A percentile compares a stretch with the other conserved stretches of the same genome.
Conservation (phyloP, 2,329 filamentous ascomycete genomes). For the Thielaviopsis euricoi region DNA sequence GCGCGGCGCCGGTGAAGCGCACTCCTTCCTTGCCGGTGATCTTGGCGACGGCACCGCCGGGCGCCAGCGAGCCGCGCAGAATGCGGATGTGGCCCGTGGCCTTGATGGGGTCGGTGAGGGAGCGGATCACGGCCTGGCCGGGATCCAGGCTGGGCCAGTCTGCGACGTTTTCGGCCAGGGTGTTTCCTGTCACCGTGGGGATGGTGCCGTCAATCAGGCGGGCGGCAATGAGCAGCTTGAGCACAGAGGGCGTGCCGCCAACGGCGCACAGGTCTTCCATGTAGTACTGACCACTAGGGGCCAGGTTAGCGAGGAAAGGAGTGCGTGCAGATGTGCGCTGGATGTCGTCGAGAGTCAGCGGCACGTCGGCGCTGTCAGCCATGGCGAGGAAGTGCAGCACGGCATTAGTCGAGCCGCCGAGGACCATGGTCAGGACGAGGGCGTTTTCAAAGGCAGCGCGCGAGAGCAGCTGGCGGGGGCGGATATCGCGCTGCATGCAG, state of each 20-base stretch:
- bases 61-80: conserved; percentile 68
- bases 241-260: conserved; percentile 70
- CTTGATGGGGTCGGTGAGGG: conserved; percentile 73
- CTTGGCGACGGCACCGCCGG: conserved; percentile 76
- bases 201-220: conserved; percentile 66
- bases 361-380: conserved; percentile 63
- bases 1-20: conserved; percentile 61
- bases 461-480: conserved; percentile 63
- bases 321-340: conserved; percentile 64
- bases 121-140: conserved; percentile 72
- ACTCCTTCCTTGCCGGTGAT: conserved; percentile 92
- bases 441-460: conserved; percentile 70
- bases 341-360: conserved; percentile 75
- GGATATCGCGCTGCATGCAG: conserved; percentile 59
- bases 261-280: conserved; percentile 76
- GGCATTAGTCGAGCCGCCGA: conserved; percentile 72
- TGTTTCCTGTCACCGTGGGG: conserved; percentile 78
- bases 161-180: conserved; percentile 69
- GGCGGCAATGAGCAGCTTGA: conserved; percentile 74
- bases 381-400: conserved; percentile 76
- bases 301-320: conserved; percentile 67
- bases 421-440: conserved; percentile 68
- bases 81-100: conserved; percentile 77
- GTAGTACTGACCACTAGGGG: conserved; percentile 74
- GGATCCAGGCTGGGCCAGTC: conserved; percentile 49